Evolutionary conservation across 73 alveolate species (phyloP), one percentile per base, ranked within the genome.

Genomic region (Paramecium bursaria): DNA sequence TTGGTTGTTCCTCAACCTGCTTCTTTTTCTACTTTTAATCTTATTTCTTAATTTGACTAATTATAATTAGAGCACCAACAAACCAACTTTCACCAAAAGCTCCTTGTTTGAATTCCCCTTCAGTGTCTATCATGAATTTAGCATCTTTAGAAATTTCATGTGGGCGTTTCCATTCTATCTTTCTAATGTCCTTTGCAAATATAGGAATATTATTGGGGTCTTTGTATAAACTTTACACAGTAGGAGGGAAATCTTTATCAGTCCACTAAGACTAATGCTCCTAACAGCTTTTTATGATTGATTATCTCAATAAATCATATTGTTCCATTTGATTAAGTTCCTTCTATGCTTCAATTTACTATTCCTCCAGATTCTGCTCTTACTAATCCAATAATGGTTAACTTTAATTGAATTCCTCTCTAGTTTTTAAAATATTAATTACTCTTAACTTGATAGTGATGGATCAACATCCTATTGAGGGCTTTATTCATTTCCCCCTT

Each of bases 71-170:
- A n/a, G 96, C 88, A 13, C 98, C 98, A 17, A 94, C 80, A 46
- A 97, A 90, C 99, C 99, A 97, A 86, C 99, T 94, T 79, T 97
- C 99, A 17, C 99, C 99, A 48, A 97, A 91, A 30, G 95, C 86
- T 29, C 99, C 99, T 91, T 97, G 95, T 77, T 94, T 93, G 3
- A 94, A 98, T 90, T 97, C 99, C 44, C 98, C 98, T 29, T 98
- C 97, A 54, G 86, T 89, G 87, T 97, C 97, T 55, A 90, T 85
- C 74, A 95, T 85, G 91, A 97, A 91, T 86, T 87, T 85, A 4
- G 99, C 97, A 73, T 90, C 95, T 50, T 94, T 97, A 1, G 97
- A 87, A 42, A 96, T 91, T 47, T 94, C 98, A 31, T 96, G 92
- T 31, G 98, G 97, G 3, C 99, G 88, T 47, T 87, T 89, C 99